phyloP scores from a whole-genome alignment of 169 alveolate genomes.

The Plasmodium vivax region DNA sequence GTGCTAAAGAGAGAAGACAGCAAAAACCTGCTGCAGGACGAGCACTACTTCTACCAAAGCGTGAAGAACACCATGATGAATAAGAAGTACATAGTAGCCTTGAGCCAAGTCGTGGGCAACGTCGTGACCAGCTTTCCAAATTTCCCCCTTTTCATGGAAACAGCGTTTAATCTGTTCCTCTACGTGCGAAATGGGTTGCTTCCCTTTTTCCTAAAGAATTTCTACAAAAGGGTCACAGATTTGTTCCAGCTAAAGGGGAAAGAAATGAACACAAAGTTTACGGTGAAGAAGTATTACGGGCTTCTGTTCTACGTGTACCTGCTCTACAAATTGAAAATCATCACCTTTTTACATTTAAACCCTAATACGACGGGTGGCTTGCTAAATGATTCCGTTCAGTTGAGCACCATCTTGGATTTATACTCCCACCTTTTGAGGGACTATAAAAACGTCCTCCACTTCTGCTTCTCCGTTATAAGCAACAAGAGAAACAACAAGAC shows the following conservation, averaged over 20 bases:
- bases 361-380: neutral
- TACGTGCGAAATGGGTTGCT: conserved; percentile 26
- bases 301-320: conserved; percentile 31
- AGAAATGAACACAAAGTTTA: conserved; percentile 41
- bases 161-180: conserved; percentile 18
- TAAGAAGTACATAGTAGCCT: conserved; percentile 9
- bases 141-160: conserved; percentile 21
- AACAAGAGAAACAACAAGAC: neutral
- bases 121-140: conserved; percentile 16
- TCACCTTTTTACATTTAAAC: neutral
- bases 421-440: conserved; percentile 20
- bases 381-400: conserved; percentile 22
- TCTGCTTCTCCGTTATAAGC: conserved; percentile 2
- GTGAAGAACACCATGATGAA: conserved; percentile 9
- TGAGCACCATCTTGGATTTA: neutral
- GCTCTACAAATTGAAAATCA: conserved; percentile 36
- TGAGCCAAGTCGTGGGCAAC: neutral
- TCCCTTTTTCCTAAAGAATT: conserved; percentile 14
- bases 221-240: conserved; percentile 19
- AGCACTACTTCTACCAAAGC: conserved; percentile 23
- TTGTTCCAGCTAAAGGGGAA: neutral
- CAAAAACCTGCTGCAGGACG: conserved; percentile 11
- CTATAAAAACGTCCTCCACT: conserved; percentile 12
- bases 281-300: conserved; percentile 42
- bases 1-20: conserved; percentile 9